These are phyloP conservation scores for Aspergillus eucalypticola DNA, from an alignment of 2,329 filamentous ascomycete species.

Conservation along the genomic window DNA sequence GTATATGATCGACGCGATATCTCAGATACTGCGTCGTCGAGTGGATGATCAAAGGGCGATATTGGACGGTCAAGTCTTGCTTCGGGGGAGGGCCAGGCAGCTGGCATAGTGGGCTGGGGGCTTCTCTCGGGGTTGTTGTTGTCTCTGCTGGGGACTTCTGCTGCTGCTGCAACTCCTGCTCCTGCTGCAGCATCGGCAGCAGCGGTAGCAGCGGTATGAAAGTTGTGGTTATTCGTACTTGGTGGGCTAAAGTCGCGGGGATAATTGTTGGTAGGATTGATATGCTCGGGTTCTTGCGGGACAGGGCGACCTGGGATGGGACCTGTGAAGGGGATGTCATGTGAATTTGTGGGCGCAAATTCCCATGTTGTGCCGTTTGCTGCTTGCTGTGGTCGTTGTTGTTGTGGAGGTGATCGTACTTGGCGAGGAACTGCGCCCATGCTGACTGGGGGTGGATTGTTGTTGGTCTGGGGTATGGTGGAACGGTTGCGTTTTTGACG, in stretches of 20 bases:
- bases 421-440: conserved; percentile 7
- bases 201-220: background rate
- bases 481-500: conserved; percentile 20
- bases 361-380: background rate
- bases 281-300: background rate
- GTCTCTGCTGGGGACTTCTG: background rate
- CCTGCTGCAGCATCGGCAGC: background rate
- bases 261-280: background rate
- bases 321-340: conserved; percentile 7
- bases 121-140: background rate
- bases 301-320: conserved; percentile 5
- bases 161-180: background rate
- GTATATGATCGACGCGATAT: conserved; percentile 22
- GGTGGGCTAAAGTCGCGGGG: background rate
- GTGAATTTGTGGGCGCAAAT: background rate
- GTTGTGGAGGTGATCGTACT: conserved; percentile 10
- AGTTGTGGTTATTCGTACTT: background rate
- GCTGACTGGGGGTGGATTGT: conserved; percentile 5
- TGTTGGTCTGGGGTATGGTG: background rate
- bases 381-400: no score
- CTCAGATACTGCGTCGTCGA: conserved; percentile 29
- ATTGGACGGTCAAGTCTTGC: conserved; percentile 13
- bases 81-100: conserved; percentile 9
- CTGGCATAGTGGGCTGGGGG: background rate
- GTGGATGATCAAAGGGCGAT: conserved; percentile 27